Conservation (phyloP, 805 yeast genomes). For the Starmerella apicola region DNA sequence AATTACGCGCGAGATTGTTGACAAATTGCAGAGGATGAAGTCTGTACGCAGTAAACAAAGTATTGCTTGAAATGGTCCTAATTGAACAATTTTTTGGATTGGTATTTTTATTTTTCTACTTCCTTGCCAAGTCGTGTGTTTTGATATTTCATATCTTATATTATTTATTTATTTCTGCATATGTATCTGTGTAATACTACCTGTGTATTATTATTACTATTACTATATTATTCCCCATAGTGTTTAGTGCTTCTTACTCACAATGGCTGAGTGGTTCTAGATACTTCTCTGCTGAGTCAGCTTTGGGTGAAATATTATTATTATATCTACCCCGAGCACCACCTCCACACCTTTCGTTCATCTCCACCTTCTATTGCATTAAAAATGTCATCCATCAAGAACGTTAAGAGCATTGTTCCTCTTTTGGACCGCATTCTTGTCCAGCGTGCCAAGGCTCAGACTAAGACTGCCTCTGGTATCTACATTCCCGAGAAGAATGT, state of each 20-base stretch:
- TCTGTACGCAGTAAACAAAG: conserved; percentile 4
- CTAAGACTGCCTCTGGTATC: conserved; percentile 85
- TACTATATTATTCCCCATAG: background rate
- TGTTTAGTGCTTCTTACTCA: background rate
- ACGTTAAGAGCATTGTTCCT: conserved; percentile 80
- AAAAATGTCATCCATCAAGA: conserved; percentile 35
- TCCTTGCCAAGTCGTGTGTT: too few species aligned
- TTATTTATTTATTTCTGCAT: too few species aligned
- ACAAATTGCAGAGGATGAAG: conserved; percentile 34
- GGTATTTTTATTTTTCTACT: background rate
- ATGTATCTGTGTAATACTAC: background rate
- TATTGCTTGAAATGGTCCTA: too few species aligned
- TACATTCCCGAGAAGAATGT: conserved; percentile 93
- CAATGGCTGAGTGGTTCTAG: conserved; percentile 4
- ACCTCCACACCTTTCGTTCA: background rate
- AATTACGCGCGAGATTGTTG: conserved; percentile 64
- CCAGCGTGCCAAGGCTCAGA: conserved; percentile 83
- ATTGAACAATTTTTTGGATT: background rate
- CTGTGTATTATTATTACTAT: background rate
- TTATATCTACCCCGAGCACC: too few species aligned
- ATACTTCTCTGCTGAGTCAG: conserved; percentile 3
- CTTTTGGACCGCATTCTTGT: conserved; percentile 92
- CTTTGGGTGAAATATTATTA: too few species aligned
- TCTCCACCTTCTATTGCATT: background rate
- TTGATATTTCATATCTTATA: too few species aligned